A percentile compares a stretch with the other conserved stretches of the same genome.
These are phyloP conservation scores for Boletus reticulatus DNA, from an alignment of 768 basidiomycete genomes.

Conservation along the genomic window DNA sequence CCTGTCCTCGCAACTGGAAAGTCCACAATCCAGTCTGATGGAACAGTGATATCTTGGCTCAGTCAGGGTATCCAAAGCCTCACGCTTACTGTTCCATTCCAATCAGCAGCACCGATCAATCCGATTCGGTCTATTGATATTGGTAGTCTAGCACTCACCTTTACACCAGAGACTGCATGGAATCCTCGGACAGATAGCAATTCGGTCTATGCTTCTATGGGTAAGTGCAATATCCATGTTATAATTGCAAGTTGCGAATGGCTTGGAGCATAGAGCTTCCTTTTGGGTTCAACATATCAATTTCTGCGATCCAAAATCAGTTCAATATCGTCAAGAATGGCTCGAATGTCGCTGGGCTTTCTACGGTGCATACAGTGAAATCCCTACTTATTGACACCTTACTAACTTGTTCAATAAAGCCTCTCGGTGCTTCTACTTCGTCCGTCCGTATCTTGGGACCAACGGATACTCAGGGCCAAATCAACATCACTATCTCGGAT, in stretches of 20 bases:
- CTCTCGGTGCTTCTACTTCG: constrained; percentile 62
- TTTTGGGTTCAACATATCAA: constrained; percentile 62
- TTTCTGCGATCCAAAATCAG: constrained; percentile 61
- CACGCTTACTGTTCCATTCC: constrained; percentile 62
- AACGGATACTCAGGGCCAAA: constrained; percentile 57
- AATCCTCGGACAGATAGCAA: constrained; percentile 54
- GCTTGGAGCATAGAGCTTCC: constrained; percentile 50
- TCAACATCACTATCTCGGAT: constrained; percentile 60
- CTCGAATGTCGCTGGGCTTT: constrained; percentile 52
- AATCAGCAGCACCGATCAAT: constrained; percentile 46
- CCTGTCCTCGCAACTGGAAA: constrained; percentile 58
- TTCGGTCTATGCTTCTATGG: constrained; percentile 55
- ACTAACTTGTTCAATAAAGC: constrained; percentile 36
- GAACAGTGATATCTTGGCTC: constrained; percentile 62
- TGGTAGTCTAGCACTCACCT: constrained; percentile 54
- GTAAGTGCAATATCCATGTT: constrained; percentile 34
- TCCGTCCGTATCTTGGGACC: constrained; percentile 49
- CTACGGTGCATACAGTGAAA: constrained; percentile 41
- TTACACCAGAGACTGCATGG: constrained; percentile 55
- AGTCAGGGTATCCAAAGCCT: constrained; percentile 57
- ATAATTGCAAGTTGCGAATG: background rate
- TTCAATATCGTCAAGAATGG: constrained; percentile 61
- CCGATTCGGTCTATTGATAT: constrained; percentile 67
- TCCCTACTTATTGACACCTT: background rate
- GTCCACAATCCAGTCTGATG: constrained; percentile 57